These are phyloP conservation scores for Crithidia expoeki DNA, from an alignment of 208 protist species.

Conservation along the genomic window DNA sequence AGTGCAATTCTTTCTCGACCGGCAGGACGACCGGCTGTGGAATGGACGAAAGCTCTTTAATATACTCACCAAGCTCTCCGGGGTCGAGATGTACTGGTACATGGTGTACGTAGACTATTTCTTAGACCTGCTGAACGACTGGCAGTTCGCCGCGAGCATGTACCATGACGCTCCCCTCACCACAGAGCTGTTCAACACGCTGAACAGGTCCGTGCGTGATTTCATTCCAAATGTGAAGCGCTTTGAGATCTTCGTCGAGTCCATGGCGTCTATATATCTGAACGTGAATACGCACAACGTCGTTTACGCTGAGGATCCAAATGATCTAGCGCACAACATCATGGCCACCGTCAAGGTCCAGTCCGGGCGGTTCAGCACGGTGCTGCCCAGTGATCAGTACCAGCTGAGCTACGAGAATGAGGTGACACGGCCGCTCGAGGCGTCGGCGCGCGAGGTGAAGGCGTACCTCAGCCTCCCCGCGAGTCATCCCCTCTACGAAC, in stretches of 20 bases:
- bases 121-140: slow-evolving; percentile 84
- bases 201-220: slow-evolving; percentile 62
- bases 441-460: slow-evolving; percentile 48
- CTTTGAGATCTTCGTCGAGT: slow-evolving; percentile 75
- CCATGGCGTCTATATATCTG: slow-evolving; percentile 45
- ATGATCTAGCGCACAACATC: slow-evolving; percentile 66
- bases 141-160: slow-evolving; percentile 81
- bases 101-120: slow-evolving; percentile 85
- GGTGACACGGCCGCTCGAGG: slow-evolving; percentile 69
- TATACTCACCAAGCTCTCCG: slow-evolving; percentile 57
- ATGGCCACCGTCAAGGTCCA: slow-evolving; percentile 66
- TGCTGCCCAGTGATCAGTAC: slow-evolving; percentile 80
- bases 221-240: slow-evolving; percentile 85
- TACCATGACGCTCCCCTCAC: slow-evolving; percentile 81
- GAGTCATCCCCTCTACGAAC: slow-evolving; percentile 67
- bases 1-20: slow-evolving; percentile 81
- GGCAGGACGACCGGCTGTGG: slow-evolving; percentile 74
- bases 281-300: slow-evolving; percentile 86
- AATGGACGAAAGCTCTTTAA: slow-evolving; percentile 83
- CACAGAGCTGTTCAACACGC: slow-evolving; percentile 82
- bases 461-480: slow-evolving; percentile 61
- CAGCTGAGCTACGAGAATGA: slow-evolving; percentile 82
- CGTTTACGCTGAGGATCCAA: slow-evolving; percentile 77
- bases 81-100: slow-evolving; percentile 74
- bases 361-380: slow-evolving; percentile 59